Evolutionary conservation across 768 basidiomycete genomes (phyloP), one percentile per base, ranked within the genome.

Genomic region (Cystobasidium tubakii): DNA sequence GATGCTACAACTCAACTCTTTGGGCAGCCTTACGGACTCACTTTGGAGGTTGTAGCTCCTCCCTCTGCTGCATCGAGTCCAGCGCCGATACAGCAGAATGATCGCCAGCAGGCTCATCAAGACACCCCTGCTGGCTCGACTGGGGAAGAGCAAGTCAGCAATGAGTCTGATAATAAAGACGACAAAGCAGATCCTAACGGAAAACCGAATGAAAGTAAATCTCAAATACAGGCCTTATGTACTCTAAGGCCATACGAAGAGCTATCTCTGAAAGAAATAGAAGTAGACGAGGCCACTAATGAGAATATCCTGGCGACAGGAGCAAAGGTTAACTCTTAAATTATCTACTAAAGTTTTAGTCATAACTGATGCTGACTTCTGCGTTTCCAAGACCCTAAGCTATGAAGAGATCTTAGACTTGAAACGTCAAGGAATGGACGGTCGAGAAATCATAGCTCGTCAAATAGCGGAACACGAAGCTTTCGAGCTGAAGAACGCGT

Each of bases 261-360:
- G 10, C 13, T 65, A 19, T 65, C 63, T 2, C 25, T 65, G 21
- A 33, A 65, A 42, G 63, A 43, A 21, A 21, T 77, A 95, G 95
- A 94, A 87, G 95, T 97, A 79, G 97, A 94, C 15, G 89, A 90
- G 65, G 95, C 94, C 0, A 99, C 93, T 1, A 99, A 99, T 78
- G 93, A 99, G 79, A 85, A 92, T 1, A 99, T 99, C 27, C 89
- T 90, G 77, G 93, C 95, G 75, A 74, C 76, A 27, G 89, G 88
- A 1, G 85, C 66, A 54, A 46, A 36, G 31, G 63, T 65, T 10
- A 33, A 31, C 7, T n/a, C 3, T 39, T 36, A 39, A 17, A 4
- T 42, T 42, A 7, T 7, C 42, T 42, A 42, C 42, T 42, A 17
- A 42, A 7, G 17, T 17, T 12, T 42, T 25, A 57, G 67, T 6